Percentiles rank a stretch among this genome's conserved stretches.
Evolutionary conservation across 2,329 filamentous ascomycete species (phyloP).

Genomic region (Cytospora schulzeri): DNA sequence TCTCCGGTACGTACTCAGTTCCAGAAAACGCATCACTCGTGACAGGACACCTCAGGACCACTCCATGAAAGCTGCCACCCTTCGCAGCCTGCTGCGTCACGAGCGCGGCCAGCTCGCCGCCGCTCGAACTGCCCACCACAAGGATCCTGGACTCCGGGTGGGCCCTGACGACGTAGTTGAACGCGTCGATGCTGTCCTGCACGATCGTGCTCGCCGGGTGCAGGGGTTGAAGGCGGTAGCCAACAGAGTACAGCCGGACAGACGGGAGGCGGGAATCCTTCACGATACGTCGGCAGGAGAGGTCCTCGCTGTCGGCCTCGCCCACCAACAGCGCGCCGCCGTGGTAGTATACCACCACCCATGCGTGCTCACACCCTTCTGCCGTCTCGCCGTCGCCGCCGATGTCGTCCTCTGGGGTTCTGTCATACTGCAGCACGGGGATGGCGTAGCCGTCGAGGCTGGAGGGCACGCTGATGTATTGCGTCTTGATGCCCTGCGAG

Average conservation of each 20-base stretch:
- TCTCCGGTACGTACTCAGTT: slow-evolving; percentile 40
- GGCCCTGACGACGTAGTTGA: slow-evolving; percentile 31
- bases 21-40: slow-evolving; percentile 47
- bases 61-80: slow-evolving; percentile 38
- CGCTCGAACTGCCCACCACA: slow-evolving; percentile 49
- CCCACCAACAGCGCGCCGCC: slow-evolving; percentile 51
- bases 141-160: slow-evolving; percentile 34
- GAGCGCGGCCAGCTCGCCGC: slow-evolving; percentile 50
- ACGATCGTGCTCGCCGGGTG: slow-evolving; percentile 44
- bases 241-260: slow-evolving; percentile 46
- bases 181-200: slow-evolving; percentile 45
- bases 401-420: slow-evolving; percentile 22
- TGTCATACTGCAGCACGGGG: slow-evolving; percentile 41
- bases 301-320: slow-evolving; percentile 52
- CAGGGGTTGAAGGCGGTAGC: slow-evolving; percentile 49
- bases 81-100: slow-evolving; percentile 40
- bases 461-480: slow-evolving; percentile 37
- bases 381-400: not conserved
- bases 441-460: slow-evolving; percentile 38
- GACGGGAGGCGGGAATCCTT: slow-evolving; percentile 33
- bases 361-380: slow-evolving; percentile 21
- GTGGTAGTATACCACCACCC: slow-evolving; percentile 49
- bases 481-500: slow-evolving; percentile 36
- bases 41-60: slow-evolving; percentile 51
- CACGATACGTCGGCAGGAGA: slow-evolving; percentile 47